These are phyloP conservation scores for Vigna angularis DNA, from an alignment of 306 rosid species.

Conservation along the genomic window DNA sequence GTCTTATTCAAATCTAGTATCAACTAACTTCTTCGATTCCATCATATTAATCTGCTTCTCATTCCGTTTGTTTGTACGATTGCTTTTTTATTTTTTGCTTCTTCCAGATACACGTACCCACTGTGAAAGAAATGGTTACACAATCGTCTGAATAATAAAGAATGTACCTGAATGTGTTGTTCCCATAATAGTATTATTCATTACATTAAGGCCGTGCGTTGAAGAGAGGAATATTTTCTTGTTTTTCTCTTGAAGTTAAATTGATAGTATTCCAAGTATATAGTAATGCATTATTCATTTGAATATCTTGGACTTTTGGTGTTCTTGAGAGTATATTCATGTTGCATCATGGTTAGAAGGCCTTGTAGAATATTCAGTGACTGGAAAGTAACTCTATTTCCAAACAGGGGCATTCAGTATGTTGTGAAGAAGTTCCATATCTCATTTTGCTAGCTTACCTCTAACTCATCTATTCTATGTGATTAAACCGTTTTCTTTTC, in stretches of 20 bases:
- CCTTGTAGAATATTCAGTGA: too few relatives aligned
- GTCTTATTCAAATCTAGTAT: not conserved
- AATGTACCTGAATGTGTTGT: conserved; percentile 13
- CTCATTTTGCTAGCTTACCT: conserved; percentile 7
- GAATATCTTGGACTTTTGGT: too few relatives aligned
- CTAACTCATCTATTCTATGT: too few relatives aligned
- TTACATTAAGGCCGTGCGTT: conserved; percentile 6
- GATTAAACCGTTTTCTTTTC: too few relatives aligned
- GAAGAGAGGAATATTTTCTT: not conserved
- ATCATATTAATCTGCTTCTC: conserved; percentile 38
- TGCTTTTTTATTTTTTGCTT: not conserved
- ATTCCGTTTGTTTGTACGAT: conserved; percentile 37
- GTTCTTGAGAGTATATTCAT: too few relatives aligned
- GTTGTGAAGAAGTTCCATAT: not conserved
- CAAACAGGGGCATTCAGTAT: too few relatives aligned
- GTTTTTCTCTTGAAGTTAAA: too few relatives aligned
- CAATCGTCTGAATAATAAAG: conserved; percentile 36
- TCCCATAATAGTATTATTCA: not conserved
- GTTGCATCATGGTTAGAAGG: too few relatives aligned
- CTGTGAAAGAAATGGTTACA: conserved; percentile 74
- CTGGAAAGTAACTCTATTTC: too few relatives aligned
- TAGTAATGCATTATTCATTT: too few relatives aligned
- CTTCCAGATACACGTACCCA: conserved; percentile 67
- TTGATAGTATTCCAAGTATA: too few relatives aligned
- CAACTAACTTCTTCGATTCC: conserved; percentile 15